Percentiles rank a stretch among this genome's conserved stretches.
phyloP scores from a whole-genome alignment of 1,284 basidiomycete genomes.

The Melampsora occidentalis region DNA sequence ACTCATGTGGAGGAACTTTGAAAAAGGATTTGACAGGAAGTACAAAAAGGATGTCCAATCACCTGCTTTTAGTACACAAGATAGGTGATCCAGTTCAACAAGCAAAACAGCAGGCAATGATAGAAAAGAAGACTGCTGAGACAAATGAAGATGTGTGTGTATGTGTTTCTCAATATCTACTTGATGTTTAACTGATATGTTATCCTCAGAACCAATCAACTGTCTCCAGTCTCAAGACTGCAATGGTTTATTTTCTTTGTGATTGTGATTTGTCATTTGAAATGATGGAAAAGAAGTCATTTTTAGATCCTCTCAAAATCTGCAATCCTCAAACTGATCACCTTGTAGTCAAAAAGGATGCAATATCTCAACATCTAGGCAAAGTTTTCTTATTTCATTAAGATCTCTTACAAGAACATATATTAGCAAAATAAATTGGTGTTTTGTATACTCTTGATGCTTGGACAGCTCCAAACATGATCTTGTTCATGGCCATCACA shows the following conservation, averaged over 20 bases:
- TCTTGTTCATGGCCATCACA: constrained; percentile 16
- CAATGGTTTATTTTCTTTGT: not conserved
- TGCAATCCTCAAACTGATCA: not conserved
- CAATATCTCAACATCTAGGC: not conserved
- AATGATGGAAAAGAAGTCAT: not conserved
- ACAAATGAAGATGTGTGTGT: no score
- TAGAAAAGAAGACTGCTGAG: no score
- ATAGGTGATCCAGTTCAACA: no score
- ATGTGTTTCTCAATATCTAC: no score
- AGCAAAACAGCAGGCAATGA: no score
- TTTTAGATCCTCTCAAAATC: not conserved
- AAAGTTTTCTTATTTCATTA: not conserved
- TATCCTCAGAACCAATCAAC: no score
- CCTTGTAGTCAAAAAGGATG: not conserved
- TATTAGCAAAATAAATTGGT: not conserved
- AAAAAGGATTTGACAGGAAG: no score
- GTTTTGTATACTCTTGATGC: not conserved
- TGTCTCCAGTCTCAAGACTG: not conserved
- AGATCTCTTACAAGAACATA: not conserved
- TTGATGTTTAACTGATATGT: no score
- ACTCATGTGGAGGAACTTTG: no score
- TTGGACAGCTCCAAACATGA: constrained; percentile 15
- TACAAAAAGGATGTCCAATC: no score
- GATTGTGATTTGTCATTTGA: constrained; percentile 9
- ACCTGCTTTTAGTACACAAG: no score